Conservation (phyloP, 2,329 filamentous ascomycete species). For the Coniochaeta hoffmannii region DNA sequence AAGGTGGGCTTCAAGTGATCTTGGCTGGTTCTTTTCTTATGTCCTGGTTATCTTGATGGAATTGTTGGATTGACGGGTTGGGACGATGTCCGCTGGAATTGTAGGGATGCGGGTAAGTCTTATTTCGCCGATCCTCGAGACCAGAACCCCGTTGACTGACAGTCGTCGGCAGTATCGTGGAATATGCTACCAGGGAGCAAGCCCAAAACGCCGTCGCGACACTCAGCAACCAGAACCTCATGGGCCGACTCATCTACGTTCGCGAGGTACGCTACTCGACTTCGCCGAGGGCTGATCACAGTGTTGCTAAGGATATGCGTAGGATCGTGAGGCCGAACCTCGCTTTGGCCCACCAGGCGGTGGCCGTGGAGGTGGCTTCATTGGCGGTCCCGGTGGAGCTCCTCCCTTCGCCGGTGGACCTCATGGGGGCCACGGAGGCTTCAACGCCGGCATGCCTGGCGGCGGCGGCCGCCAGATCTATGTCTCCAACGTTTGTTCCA, state of each 20-base stretch:
- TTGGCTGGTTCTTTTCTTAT: conserved; percentile 67
- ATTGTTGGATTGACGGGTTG: conserved; percentile 98
- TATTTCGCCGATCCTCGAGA: background rate
- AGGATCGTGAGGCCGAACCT: conserved; percentile 98
- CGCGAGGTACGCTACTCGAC: conserved; percentile 65
- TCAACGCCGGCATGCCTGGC: conserved; percentile 43
- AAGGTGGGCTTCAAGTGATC: conserved; percentile 97
- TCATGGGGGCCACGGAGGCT: conserved; percentile 45
- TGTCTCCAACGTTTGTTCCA: conserved; percentile 87
- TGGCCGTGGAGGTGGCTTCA: conserved; percentile 47
- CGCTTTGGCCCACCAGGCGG: conserved; percentile 74
- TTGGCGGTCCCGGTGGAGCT: conserved; percentile 35
- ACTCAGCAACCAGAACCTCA: conserved; percentile 97
- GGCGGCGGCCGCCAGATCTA: conserved; percentile 85
- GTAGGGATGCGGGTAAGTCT: conserved; percentile 99
- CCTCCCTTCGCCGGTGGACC: conserved; percentile 23
- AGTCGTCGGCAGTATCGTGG: conserved; percentile 75
- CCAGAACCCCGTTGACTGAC: conserved; percentile 23
- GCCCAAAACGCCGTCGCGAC: conserved; percentile 95
- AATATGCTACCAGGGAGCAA: conserved; percentile 99
- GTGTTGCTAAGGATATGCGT: conserved; percentile 10
- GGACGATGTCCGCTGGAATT: conserved; percentile 82
- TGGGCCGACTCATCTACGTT: conserved; percentile 97
- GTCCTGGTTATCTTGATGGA: conserved; percentile 61
- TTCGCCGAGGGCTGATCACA: background rate